Conservation (phyloP, 2,329 filamentous ascomycete species). For the Dactylonectria macrodidyma region DNA sequence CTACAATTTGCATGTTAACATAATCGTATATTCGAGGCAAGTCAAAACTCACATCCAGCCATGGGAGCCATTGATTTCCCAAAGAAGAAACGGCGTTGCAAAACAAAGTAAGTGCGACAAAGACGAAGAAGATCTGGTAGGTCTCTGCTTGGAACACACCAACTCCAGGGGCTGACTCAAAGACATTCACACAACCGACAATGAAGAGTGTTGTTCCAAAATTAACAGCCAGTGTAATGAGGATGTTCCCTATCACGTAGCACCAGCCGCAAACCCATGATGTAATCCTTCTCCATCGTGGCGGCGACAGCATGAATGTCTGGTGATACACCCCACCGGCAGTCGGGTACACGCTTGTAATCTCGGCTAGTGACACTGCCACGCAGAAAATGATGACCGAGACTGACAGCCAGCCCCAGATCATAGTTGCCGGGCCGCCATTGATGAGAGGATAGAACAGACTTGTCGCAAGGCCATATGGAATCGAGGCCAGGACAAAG, state of each 20-base stretch:
- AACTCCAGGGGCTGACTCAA: slow-evolving; percentile 60
- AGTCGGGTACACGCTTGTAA: slow-evolving; percentile 82
- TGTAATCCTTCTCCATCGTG: slow-evolving; percentile 72
- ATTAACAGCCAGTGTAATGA: slow-evolving; percentile 85
- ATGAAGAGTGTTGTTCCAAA: slow-evolving; percentile 81
- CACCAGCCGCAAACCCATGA: slow-evolving; percentile 84
- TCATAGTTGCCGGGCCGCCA: slow-evolving; percentile 78
- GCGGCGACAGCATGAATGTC: slow-evolving; percentile 81
- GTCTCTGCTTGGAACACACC: slow-evolving; percentile 62
- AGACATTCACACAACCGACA: slow-evolving; percentile 70
- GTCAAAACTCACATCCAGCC: slow-evolving; percentile 70
- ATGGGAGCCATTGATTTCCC: slow-evolving; percentile 76
- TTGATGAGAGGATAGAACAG: slow-evolving; percentile 76
- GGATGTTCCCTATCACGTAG: slow-evolving; percentile 86
- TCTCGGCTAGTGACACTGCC: slow-evolving; percentile 79
- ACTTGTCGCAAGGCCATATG: slow-evolving; percentile 81
- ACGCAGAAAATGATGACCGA: slow-evolving; percentile 81
- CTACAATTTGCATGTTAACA: slow-evolving; percentile 53
- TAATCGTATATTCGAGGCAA: neutral
- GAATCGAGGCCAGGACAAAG: slow-evolving; percentile 82
- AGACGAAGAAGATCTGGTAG: slow-evolving; percentile 82
- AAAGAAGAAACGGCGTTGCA: slow-evolving; percentile 77
- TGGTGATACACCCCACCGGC: slow-evolving; percentile 83
- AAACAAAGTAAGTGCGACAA: slow-evolving; percentile 76
- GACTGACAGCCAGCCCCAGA: slow-evolving; percentile 81